phyloP scores from a whole-genome alignment of 139 green algal species.

The Edaphochlamys debaryana region DNA sequence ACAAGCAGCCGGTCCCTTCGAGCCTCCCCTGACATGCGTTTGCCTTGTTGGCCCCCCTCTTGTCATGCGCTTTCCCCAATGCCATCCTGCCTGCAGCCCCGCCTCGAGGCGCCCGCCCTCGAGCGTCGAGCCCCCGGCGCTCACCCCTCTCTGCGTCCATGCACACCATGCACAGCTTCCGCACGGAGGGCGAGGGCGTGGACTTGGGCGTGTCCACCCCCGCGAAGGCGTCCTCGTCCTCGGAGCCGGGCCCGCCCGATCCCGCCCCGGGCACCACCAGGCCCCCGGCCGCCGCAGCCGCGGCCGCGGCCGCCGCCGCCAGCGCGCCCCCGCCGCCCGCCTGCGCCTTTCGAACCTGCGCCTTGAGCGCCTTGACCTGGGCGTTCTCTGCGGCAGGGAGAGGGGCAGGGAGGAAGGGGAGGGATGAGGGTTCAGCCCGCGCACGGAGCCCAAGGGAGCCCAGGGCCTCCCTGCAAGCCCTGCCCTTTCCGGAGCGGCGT shows the following conservation, averaged over 20 bases:
- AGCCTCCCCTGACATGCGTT: too few species aligned
- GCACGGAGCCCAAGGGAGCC: too few species aligned
- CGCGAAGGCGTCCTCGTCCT: slow-evolving; percentile 44
- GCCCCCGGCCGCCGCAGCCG: not conserved
- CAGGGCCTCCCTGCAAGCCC: too few species aligned
- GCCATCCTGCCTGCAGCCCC: too few species aligned
- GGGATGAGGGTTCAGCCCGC: too few species aligned
- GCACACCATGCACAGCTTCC: slow-evolving; percentile 54
- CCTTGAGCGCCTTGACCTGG: slow-evolving; percentile 33
- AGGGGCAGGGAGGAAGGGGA: not conserved
- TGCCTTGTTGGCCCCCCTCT: too few species aligned
- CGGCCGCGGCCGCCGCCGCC: not conserved
- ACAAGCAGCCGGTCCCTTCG: too few species aligned
- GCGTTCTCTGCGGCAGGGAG: slow-evolving; percentile 25
- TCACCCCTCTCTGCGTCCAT: slow-evolving; percentile 51
- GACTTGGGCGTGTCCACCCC: slow-evolving; percentile 43
- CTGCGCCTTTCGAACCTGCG: slow-evolving; percentile 13
- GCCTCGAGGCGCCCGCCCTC: too few species aligned
- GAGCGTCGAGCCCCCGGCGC: too few species aligned
- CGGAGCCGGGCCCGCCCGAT: not conserved
- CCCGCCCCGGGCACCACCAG: not conserved
- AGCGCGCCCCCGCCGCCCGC: not conserved
- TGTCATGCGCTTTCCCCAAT: too few species aligned
- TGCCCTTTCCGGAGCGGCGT: too few species aligned
- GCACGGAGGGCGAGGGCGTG: slow-evolving; percentile 3